Evolutionary conservation across 805 yeast species (phyloP).

Genomic region (Cyberlindnera lachancei): DNA sequence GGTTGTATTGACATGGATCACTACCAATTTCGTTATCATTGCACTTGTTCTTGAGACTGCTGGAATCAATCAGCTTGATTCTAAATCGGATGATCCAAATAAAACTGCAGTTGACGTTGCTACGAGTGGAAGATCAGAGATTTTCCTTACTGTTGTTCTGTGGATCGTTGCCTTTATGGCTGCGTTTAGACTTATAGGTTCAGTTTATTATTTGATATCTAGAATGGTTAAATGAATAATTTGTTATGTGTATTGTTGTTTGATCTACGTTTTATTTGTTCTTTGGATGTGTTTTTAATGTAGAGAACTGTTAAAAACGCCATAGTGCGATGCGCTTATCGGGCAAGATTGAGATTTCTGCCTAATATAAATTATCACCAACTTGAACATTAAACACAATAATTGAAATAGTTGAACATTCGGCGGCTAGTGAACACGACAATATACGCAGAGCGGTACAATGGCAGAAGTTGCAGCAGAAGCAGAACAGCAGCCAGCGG

Average conservation of each 20-base stretch:
- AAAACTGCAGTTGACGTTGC: conserved; percentile 3
- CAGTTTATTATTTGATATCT: conserved; percentile 46
- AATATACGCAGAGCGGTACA: too few species aligned
- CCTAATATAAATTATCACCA: too few species aligned
- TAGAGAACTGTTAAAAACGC: neutral
- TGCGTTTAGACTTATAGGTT: conserved; percentile 71
- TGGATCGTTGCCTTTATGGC: conserved; percentile 95
- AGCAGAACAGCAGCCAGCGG: conserved; percentile 2
- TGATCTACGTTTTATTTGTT: neutral
- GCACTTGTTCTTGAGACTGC: conserved; percentile 83
- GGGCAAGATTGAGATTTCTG: too few species aligned
- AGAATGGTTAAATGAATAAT: conserved; percentile 24
- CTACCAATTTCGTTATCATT: conserved; percentile 74
- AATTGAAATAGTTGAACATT: too few species aligned
- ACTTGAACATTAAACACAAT: too few species aligned
- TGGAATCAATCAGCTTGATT: conserved; percentile 46
- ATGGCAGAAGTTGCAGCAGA: conserved; percentile 1
- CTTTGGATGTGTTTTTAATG: neutral
- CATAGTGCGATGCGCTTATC: too few species aligned
- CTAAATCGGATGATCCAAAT: conserved; percentile 11
- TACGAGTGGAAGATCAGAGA: conserved; percentile 36
- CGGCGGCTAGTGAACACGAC: too few species aligned
- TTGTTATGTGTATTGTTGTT: neutral
- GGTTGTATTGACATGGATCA: conserved; percentile 85
- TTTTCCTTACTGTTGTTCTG: conserved; percentile 74